Conservation (phyloP, 805 yeast genomes). For the Saturnispora saitoi region DNA sequence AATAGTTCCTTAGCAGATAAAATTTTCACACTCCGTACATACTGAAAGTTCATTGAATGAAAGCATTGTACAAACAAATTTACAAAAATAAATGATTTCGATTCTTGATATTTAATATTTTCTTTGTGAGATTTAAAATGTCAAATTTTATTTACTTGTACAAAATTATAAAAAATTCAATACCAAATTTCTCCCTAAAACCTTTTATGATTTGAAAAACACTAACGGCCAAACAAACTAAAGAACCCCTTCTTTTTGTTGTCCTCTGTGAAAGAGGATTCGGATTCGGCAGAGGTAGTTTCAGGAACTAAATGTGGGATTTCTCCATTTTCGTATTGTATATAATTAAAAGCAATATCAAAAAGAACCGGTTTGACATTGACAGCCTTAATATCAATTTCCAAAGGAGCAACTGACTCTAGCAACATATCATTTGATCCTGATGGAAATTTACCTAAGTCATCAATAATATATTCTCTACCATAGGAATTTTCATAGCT, state of each 20-base stretch:
- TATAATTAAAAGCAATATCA: slow-evolving; percentile 82
- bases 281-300: slow-evolving; percentile 10
- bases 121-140: background rate
- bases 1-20: too few species aligned
- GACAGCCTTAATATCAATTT: slow-evolving; percentile 44
- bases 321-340: slow-evolving; percentile 39
- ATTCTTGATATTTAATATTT: background rate
- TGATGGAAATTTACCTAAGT: slow-evolving; percentile 24
- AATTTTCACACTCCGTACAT: background rate
- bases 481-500: slow-evolving; percentile 7
- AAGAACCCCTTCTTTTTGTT: slow-evolving; percentile 59
- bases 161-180: background rate
- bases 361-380: slow-evolving; percentile 83
- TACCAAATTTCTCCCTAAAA: background rate
- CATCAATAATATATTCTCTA: slow-evolving; percentile 21
- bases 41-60: slow-evolving; percentile 2
- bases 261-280: slow-evolving; percentile 17
- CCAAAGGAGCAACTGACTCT: slow-evolving; percentile 25
- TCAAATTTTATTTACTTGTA: background rate
- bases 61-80: background rate
- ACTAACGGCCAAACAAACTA: slow-evolving; percentile 56
- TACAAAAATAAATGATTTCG: background rate
- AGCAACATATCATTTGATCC: slow-evolving; percentile 25
- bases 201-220: background rate
- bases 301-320: slow-evolving; percentile 9